Base-by-base conservation (phyloP, 306 rosid genomes). In the Begonia loranthoides region DNA sequence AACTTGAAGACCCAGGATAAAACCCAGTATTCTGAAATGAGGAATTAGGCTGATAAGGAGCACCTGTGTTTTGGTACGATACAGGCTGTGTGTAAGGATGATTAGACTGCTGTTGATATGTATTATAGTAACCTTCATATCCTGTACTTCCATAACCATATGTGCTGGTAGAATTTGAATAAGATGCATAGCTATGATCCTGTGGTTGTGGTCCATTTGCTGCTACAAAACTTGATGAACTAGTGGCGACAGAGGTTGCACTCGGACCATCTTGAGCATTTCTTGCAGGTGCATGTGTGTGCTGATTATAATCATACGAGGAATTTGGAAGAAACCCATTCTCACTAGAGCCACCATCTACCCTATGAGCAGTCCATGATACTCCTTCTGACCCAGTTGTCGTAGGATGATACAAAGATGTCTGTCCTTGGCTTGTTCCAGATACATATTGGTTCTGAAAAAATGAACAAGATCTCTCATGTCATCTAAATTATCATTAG, bases 31-130 rank as follows among this genome's bases (percentile, higher is more conserved):
- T 86, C 88, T 73, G 99, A 92, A 86, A 86, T 79, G 94, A 83
- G 77, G 97, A 89, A 85, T 79, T 64, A 83, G 97, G 94, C 95
- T 85, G 99, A 82, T 86, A 86, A 92, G 99, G 99, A 92, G 96
- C 96, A 83, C 99, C 99, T 92, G 99, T 80, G 73, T 86, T 92
- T 92, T 86, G 96, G 79, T 86, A 81, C 67, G 99, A 82, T 80
- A 86, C 96, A 22, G 92, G 83, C 74, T 90, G 99, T 62, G 99
- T 67, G 75, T 86, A 86, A 62, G 96, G 58, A 64, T 67, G 80
- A 78, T 71, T 86, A 65, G 96, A 76, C 59, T 92, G 94, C 76
- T 80, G 99, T 73, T 80, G 99, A 60, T 83, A 83, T 83, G 40
- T 79, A 75, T 65, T 80, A 79, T 80, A 83, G 81, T 92, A 86